Evolutionary conservation across 2,329 filamentous ascomycete species (phyloP), one percentile per base, ranked within the genome.

Genomic region (Verticillium alfalfae): DNA sequence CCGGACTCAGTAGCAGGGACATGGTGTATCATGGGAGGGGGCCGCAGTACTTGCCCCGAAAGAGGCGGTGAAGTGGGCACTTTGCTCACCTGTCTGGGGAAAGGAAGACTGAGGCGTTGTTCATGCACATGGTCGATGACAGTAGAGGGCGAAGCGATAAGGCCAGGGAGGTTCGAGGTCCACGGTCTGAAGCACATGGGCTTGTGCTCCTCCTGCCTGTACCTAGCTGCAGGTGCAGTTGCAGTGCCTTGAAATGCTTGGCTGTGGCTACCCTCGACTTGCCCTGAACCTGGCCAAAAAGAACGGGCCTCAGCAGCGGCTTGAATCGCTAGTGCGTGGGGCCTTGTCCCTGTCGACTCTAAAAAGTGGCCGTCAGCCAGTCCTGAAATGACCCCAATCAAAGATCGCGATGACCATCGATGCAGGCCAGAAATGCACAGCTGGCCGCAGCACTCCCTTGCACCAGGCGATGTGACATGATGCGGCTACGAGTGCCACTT

Each of bases 321-420:
- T 34, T 58, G 57, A 58, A 58, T 58, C 57, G 57, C 37, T 58
- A 52, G 57, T 39, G 57, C 22, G 9, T 45, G 38, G 38, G 45
- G 22, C 57, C 57, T 39, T 37, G 57, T 26, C 15, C 22, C 16
- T 36, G 38, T n/a, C 57, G 57, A 58, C 57, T 58, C 22, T 58
- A 58, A 49, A 58, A 58, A 58, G 57, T 58, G 57, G 57, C 49
- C 26, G 9, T 39, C n/a, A 22, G 5, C 8, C 57, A 31, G 38
- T 34, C 22, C 34, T 38, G 57, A 58, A 58, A 58, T 58, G 57
- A 58, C 22, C 57, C 38, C 37, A 58, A 58, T 58, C 57, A 58
- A 58, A 58, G 57, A 39, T 52, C 45, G 45, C 45, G 45, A 52
- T 52, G 45, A 26, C 8, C 45, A 18, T 52, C 45, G 45, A 52